Evolutionary conservation across 345 rosid species (phyloP).

Genomic region (Draba incana): DNA sequence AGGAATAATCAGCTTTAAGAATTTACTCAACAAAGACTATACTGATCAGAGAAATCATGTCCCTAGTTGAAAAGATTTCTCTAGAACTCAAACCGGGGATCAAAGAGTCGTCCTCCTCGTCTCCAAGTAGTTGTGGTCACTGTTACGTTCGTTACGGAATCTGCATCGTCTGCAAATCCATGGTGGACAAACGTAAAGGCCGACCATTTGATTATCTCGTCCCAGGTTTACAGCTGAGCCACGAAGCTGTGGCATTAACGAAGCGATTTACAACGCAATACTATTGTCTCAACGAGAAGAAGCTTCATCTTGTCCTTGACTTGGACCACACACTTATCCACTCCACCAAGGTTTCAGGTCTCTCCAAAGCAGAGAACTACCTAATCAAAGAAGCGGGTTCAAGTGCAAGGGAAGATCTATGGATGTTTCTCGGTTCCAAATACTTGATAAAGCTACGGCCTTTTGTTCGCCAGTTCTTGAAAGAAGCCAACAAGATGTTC

Average conservation of each 20-base stretch:
- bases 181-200: background rate
- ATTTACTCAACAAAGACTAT: no score
- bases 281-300: background rate
- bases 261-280: background rate
- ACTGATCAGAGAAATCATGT: slow-evolving; percentile 19
- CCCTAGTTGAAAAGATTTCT: background rate
- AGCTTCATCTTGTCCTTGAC: slow-evolving; percentile 27
- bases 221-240: slow-evolving; percentile 22
- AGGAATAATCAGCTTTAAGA: no score
- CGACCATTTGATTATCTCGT: background rate
- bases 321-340: slow-evolving; percentile 32
- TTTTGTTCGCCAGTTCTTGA: slow-evolving; percentile 15
- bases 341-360: background rate
- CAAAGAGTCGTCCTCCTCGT: background rate
- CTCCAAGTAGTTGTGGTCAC: no score
- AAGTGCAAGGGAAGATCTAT: background rate
- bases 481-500: slow-evolving; percentile 25
- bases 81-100: background rate
- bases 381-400: background rate
- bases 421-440: no score
- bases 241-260: background rate
- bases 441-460: slow-evolving; percentile 25
- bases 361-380: slow-evolving; percentile 7
- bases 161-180: slow-evolving; percentile 14
- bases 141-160: background rate